Evolutionary conservation across 805 yeast genomes (phyloP).

Genomic region (Pichia kluyveri): DNA sequence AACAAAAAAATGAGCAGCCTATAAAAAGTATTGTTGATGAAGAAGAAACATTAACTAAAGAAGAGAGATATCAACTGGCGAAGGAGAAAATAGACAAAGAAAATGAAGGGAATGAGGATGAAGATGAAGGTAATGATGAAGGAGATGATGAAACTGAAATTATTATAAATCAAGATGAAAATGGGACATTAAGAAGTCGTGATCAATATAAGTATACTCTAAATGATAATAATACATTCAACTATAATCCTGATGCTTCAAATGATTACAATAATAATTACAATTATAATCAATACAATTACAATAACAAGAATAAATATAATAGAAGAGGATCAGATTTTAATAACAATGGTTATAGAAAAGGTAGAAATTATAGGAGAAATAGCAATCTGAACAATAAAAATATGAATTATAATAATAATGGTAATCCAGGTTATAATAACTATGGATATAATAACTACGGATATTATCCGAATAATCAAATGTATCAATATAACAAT

Average conservation of each 20-base stretch:
- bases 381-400: neutral
- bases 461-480: neutral
- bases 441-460: neutral
- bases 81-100: constrained; percentile 27
- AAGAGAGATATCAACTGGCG: constrained; percentile 33
- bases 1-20: neutral
- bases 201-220: neutral
- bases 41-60: constrained; percentile 22
- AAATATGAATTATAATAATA: neutral
- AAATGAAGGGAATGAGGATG: constrained; percentile 20
- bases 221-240: neutral
- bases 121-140: constrained; percentile 13
- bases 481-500: neutral
- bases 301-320: neutral
- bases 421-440: neutral
- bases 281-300: neutral
- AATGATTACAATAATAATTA: neutral
- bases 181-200: neutral
- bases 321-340: neutral
- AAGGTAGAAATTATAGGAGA: neutral
- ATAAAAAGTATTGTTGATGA: neutral
- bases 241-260: neutral
- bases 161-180: neutral
- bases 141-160: neutral
- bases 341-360: neutral